phyloP scores from a whole-genome alignment of 2,329 filamentous ascomycete species.

The Fusarium sp. region DNA sequence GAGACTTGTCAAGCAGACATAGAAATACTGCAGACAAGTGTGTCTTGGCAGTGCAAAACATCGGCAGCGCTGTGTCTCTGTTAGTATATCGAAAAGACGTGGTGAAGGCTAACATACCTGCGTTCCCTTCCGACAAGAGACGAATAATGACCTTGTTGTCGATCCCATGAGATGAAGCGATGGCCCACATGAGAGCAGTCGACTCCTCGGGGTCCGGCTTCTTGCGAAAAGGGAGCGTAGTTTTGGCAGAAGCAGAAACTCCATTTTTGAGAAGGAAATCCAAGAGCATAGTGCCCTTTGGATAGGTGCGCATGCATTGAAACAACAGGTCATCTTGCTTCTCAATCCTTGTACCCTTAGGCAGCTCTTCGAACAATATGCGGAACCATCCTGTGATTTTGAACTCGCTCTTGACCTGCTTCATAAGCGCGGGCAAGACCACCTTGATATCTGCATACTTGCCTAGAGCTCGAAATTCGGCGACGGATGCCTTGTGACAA shows the following conservation, averaged over 20 bases:
- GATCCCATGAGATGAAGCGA: not conserved
- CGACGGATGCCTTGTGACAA: not conserved
- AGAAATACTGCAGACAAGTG: constrained; percentile 22
- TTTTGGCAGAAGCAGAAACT: constrained; percentile 3
- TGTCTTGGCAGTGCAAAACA: not conserved
- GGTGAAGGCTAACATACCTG: not conserved
- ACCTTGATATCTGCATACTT: constrained; percentile 8
- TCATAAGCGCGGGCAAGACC: not conserved
- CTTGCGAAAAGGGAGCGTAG: not conserved
- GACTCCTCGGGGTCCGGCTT: constrained; percentile 8
- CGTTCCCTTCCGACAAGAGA: not conserved
- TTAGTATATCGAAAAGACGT: not conserved
- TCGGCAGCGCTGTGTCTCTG: not conserved
- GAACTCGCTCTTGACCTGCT: not conserved
- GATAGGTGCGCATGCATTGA: constrained; percentile 25
- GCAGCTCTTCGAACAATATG: constrained; percentile 6
- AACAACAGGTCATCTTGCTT: constrained; percentile 7
- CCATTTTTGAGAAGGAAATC: not conserved
- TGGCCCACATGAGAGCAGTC: constrained; percentile 14
- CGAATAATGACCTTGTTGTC: constrained; percentile 10
- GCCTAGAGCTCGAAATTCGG: constrained; percentile 12
- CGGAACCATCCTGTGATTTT: constrained; percentile 3
- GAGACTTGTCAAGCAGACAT: constrained; percentile 7
- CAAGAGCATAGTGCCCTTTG: not conserved
- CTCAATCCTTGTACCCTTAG: not conserved